Evolutionary conservation across 108 stramenopile species (phyloP), one percentile per base, ranked within the genome.

Genomic region (Epithemia pelagica): DNA sequence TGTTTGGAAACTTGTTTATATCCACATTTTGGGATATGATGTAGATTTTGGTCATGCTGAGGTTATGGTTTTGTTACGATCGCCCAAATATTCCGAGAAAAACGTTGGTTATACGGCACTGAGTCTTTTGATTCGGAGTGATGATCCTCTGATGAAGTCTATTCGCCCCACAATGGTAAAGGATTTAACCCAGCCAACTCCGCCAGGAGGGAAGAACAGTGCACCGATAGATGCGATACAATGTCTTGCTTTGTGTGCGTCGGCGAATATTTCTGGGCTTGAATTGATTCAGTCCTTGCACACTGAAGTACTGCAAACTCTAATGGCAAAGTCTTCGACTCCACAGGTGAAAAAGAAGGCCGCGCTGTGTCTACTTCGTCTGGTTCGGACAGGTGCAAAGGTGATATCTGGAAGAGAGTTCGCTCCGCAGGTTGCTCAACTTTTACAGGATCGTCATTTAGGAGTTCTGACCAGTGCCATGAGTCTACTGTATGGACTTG

Each of bases 1-100:
- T 77, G 95, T 98, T 32, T 99, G 97, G 97, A 99, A 99, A 79
- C 78, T 99, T 28, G 96, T 97, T 8, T 99, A 99, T 80, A 98
- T 97, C 67, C 95, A 90, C 74, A 94, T 97, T 64, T 70, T 99
- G 60, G 98, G 98, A 51, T 99, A 99, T 67, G 98, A 99, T 70
- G 97, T 99, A 21, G 97, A 99, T 69, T 98, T 99, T 81, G 98
- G 98, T 24, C 96, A 97, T 73, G 81, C 95, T 67, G 96, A 97
- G 75, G 93, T 98, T 29, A 71, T 98, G 55, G 79, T 85, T 15
- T 74, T 99, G 54, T 92, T 98, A 7, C 62, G 83, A 33, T 92
- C 90, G 23, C 67, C 76, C n/a, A 96, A 94, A 68, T 94, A 91
- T 76, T 72, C 78, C 0, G 98, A 99, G 65, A 99, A 99, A 69